These are phyloP conservation scores for Polyporus tsugae DNA, from an alignment of 1,284 basidiomycete species.

Conservation along the genomic window DNA sequence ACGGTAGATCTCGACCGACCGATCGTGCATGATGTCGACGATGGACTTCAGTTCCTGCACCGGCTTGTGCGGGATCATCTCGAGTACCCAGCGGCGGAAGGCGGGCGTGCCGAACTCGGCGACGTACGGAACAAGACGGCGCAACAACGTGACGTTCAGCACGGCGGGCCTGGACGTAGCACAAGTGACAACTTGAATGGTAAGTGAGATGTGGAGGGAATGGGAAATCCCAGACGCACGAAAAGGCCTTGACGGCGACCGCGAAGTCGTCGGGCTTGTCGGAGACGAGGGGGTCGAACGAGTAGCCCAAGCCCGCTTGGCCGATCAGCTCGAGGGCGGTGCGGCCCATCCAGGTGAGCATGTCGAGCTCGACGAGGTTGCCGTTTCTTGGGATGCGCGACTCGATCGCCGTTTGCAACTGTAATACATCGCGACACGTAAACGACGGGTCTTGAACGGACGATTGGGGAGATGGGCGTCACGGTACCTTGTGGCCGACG, in stretches of 20 bases:
- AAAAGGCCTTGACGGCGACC: constrained; percentile 20
- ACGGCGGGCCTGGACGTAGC: neutral
- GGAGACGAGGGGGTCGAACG: constrained; percentile 43
- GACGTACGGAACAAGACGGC: constrained; percentile 19
- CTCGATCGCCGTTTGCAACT: constrained; percentile 35
- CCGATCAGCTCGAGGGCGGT: constrained; percentile 48
- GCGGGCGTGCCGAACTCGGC: constrained; percentile 16
- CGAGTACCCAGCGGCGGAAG: constrained; percentile 29
- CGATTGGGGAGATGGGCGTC: neutral
- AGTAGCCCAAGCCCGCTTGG: constrained; percentile 47
- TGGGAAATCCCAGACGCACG: neutral
- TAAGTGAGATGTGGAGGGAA: neutral
- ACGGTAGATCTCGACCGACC: constrained; percentile 29
- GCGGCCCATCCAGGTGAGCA: constrained; percentile 45
- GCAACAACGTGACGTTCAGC: neutral
- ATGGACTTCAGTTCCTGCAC: constrained; percentile 30
- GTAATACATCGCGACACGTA: neutral
- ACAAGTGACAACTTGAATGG: neutral
- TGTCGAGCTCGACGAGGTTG: constrained; percentile 39
- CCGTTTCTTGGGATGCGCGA: constrained; percentile 12
- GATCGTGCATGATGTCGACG: constrained; percentile 31
- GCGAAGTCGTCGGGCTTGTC: constrained; percentile 36
- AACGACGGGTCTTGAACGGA: neutral
- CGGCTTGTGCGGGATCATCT: constrained; percentile 27
- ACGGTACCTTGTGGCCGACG: constrained; percentile 17